Evolutionary conservation across 371 early-diverging fungal genomes (phyloP), one percentile per base, ranked within the genome.

Genomic region (Mucor indicus): DNA sequence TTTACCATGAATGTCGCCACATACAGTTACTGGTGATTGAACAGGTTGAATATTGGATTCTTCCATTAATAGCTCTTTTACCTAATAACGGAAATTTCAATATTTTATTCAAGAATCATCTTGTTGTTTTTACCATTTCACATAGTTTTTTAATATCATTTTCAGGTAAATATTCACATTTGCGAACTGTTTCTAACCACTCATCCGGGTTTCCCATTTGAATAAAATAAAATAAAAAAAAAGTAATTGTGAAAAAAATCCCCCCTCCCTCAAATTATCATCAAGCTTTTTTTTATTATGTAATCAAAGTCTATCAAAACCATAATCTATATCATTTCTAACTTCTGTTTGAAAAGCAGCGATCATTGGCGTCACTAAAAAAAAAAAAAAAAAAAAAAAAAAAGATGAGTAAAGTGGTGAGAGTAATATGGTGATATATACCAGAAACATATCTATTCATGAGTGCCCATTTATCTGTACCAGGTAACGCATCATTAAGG

Each of bases 1-100:
- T 21, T 48, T 59, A 69, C 74, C 99, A 79, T 99, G 99, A 44
- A 99, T 95, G 70, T 99, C 99, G 31, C 99, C 99, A 77, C 99
- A 99, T 24, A 98, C 96, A 6, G 98, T 99, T 23, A 98, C 97
- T 30, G 99, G 99, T 54, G 91, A 91, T 47, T 84, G 84, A 16
- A 97, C 95, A 16, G 92, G 93, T 62, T 95, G 95, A 13, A 98
- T 95, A 67, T 96, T 98, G 23, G 90, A 88, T 59, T 98, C 97
- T 59, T 92, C 90, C 81, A 91, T 85, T n/a, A 98, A 78, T 38
- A 96, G 79, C 65, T 98, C 96, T 57, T 91, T 90, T 32, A 93
- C 95, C 96, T 95, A 27, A 5, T 30, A 20, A 5, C 36, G 2
- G 16, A 48, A 16, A 30, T 12, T 13, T 27, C 27, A 44, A 13